Evolutionary conservation across 2,329 filamentous ascomycete species (phyloP).

Genomic region (Stachybotrys elegans): DNA sequence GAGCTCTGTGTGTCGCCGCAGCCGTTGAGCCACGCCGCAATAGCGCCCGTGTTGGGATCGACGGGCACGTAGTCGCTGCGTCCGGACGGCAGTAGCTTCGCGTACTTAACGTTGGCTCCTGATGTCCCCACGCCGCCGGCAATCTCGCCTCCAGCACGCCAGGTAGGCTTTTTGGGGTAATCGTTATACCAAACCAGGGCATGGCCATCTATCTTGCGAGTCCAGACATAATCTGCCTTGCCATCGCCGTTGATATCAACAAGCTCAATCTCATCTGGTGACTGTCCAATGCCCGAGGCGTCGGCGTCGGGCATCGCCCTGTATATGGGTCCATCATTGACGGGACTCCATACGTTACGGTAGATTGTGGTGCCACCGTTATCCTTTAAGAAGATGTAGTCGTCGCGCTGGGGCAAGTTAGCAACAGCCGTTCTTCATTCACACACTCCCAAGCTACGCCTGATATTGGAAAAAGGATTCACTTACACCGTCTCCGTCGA

Average conservation of each 20-base stretch:
- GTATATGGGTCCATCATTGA: not conserved
- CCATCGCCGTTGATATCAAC: slow-evolving; percentile 15
- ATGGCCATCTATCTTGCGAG: slow-evolving; percentile 7
- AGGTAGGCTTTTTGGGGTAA: slow-evolving; percentile 12
- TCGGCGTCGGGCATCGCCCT: slow-evolving; percentile 6
- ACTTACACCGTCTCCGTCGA: slow-evolving; percentile 16
- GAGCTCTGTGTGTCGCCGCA: too few relatives aligned
- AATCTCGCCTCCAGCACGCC: slow-evolving; percentile 9
- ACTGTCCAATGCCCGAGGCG: slow-evolving; percentile 11
- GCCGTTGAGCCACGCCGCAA: slow-evolving; percentile 7
- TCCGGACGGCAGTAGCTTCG: slow-evolving; percentile 1
- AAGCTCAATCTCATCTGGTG: slow-evolving; percentile 12
- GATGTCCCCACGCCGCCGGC: slow-evolving; percentile 11
- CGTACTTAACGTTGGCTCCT: slow-evolving; percentile 10
- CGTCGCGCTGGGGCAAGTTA: slow-evolving; percentile 7
- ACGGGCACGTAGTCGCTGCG: slow-evolving; percentile 3
- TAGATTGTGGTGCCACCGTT: slow-evolving; percentile 9
- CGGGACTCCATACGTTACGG: slow-evolving; percentile 6
- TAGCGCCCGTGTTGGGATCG: slow-evolving; percentile 1
- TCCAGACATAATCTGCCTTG: slow-evolving; percentile 15
- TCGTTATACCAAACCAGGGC: slow-evolving; percentile 12
- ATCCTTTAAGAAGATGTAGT: slow-evolving; percentile 11
- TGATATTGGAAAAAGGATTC: too few relatives aligned
- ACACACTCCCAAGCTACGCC: too few relatives aligned
- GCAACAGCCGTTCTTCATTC: too few relatives aligned